Evolutionary conservation across 2,329 filamentous ascomycete species (phyloP).

Genomic region (Venturia nashicola): DNA sequence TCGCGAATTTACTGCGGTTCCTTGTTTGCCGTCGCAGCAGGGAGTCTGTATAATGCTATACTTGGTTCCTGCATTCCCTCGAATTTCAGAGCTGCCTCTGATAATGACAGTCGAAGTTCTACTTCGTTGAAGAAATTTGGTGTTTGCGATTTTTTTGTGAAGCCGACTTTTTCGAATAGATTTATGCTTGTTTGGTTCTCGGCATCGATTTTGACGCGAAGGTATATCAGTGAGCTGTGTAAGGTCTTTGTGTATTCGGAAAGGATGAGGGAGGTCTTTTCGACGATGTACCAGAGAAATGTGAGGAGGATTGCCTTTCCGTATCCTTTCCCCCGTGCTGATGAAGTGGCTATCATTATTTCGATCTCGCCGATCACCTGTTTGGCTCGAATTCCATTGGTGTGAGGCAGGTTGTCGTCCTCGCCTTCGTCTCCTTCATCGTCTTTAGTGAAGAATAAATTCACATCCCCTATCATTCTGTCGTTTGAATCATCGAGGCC

Average conservation of each 20-base stretch:
- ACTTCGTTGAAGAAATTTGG: slow-evolving; percentile 58
- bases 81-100: background rate
- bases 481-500: slow-evolving; percentile 19
- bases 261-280: slow-evolving; percentile 42
- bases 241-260: slow-evolving; percentile 11
- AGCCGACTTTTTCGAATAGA: slow-evolving; percentile 50
- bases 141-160: slow-evolving; percentile 34
- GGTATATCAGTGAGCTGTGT: slow-evolving; percentile 26
- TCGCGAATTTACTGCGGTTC: background rate
- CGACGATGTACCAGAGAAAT: slow-evolving; percentile 57
- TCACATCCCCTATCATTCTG: slow-evolving; percentile 35
- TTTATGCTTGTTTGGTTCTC: slow-evolving; percentile 43
- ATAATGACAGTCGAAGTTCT: slow-evolving; percentile 33
- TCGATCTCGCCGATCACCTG: slow-evolving; percentile 59
- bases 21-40: background rate
- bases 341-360: slow-evolving; percentile 64
- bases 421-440: slow-evolving; percentile 27
- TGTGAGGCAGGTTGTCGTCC: slow-evolving; percentile 5
- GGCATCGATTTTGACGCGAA: slow-evolving; percentile 51
- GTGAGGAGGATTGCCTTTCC: slow-evolving; percentile 53
- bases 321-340: slow-evolving; percentile 48
- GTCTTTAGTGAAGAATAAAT: slow-evolving; percentile 57
- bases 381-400: background rate
- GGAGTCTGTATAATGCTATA: slow-evolving; percentile 7
- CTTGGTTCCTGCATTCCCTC: slow-evolving; percentile 4